Evolutionary conservation across 352 stramenopile genomes (phyloP).

Genomic region (Detonula confervacea): DNA sequence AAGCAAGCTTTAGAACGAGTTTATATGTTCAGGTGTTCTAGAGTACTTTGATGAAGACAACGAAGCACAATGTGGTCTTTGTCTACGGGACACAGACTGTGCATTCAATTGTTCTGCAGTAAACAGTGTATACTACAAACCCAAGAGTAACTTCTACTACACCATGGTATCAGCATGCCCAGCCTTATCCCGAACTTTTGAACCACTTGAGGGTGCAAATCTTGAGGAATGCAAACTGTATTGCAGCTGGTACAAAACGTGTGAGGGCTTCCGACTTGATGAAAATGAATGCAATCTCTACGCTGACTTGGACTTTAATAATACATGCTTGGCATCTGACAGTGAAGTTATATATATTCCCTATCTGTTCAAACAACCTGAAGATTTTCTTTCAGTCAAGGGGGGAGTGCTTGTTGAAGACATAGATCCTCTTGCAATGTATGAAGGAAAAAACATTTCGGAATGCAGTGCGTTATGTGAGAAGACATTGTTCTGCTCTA

Average conservation of each 20-base stretch:
- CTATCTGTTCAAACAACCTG: not conserved
- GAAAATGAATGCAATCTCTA: not conserved
- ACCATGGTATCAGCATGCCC: conserved; percentile 17
- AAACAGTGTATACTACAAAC: conserved; percentile 12
- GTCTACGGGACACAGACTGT: conserved; percentile 12
- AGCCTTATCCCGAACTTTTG: conserved; percentile 1
- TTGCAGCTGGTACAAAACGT: conserved; percentile 18
- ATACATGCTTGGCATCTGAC: not conserved
- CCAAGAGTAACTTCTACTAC: conserved; percentile 10
- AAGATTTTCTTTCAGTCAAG: not conserved
- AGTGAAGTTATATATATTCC: conserved; percentile 20
- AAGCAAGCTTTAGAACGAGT: no score
- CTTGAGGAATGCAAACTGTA: conserved; percentile 24
- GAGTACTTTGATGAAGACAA: conserved; percentile 7
- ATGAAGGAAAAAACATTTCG: not conserved
- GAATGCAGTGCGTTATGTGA: conserved; percentile 10
- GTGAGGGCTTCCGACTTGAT: conserved; percentile 9
- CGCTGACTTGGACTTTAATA: conserved; percentile 15
- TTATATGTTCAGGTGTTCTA: conserved; percentile 14
- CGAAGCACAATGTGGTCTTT: conserved; percentile 5
- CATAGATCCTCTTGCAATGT: not conserved
- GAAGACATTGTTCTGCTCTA: conserved; percentile 15
- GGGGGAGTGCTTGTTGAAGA: not conserved
- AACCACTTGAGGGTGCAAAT: not conserved
- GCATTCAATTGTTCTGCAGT: conserved; percentile 15